phyloP scores from a whole-genome alignment of 192 early-diverging fungal genomes.

The Irineochytrium annulatum region DNA sequence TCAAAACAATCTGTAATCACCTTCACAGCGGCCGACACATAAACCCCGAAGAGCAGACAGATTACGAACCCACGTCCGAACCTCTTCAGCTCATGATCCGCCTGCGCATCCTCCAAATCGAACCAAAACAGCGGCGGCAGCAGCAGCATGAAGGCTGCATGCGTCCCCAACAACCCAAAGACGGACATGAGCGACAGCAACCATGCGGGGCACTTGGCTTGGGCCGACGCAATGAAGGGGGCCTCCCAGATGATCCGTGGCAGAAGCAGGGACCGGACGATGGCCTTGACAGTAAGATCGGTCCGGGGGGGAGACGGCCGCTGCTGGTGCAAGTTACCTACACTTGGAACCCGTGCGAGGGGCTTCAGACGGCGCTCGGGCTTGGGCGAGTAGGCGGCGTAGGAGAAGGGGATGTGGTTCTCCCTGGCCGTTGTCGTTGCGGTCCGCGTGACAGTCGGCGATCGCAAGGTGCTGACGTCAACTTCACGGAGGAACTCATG shows the following conservation, averaged over 20 bases:
- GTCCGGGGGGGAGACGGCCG: not conserved
- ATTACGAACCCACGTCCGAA: constrained; percentile 21
- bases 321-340: no score
- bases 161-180: constrained; percentile 53
- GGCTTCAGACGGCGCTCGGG: no score
- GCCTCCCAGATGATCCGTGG: not conserved
- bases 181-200: not conserved
- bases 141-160: constrained; percentile 79
- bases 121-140: constrained; percentile 80
- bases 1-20: constrained; percentile 6
- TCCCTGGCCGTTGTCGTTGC: no score
- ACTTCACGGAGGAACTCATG: no score
- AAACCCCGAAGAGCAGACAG: constrained; percentile 17
- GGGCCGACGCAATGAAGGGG: not conserved
- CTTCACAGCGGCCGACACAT: constrained; percentile 17
- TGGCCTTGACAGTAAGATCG: not conserved
- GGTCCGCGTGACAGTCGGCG: no score
- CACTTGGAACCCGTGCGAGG: no score
- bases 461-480: no score
- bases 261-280: not conserved
- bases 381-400: no score
- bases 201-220: not conserved
- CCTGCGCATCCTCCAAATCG: constrained; percentile 38
- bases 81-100: constrained; percentile 10
- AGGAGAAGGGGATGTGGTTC: no score